phyloP scores from a whole-genome alignment of 1,284 basidiomycete genomes.

The Ganoderma meredithae region DNA sequence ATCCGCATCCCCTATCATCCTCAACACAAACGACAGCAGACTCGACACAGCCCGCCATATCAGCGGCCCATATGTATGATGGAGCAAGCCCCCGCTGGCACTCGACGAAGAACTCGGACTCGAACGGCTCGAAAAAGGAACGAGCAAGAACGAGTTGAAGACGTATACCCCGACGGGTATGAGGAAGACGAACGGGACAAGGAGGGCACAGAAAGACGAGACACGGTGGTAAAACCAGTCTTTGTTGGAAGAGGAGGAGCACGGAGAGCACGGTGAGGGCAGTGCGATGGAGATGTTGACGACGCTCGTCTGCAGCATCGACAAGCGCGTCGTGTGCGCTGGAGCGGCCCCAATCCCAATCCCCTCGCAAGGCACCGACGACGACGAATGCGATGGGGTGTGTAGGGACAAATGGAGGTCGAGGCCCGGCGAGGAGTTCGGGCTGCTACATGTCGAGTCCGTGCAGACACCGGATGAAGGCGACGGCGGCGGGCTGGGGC shows the following conservation, averaged over 20 bases:
- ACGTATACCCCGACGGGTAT: background rate
- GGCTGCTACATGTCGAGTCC: background rate
- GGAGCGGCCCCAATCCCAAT: background rate
- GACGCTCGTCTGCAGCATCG: background rate
- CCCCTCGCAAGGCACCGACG: background rate
- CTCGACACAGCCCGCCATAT: background rate
- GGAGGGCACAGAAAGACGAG: background rate
- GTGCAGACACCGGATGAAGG: background rate
- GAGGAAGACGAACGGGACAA: background rate
- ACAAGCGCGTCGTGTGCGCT: background rate
- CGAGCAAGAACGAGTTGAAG: background rate
- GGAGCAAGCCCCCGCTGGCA: background rate
- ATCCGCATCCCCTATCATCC: background rate
- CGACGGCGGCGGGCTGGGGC: background rate
- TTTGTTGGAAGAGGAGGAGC: no score
- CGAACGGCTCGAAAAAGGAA: background rate
- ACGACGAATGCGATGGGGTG: background rate
- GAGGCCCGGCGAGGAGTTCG: background rate
- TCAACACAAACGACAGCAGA: background rate
- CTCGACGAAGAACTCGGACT: background rate
- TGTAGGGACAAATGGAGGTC: background rate
- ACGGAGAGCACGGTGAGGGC: background rate
- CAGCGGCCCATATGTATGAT: background rate
- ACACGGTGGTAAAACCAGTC: background rate
- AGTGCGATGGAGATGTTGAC: constrained; percentile 10